Evolutionary conservation across 2,329 filamentous ascomycete species (phyloP).

Genomic region (Colletotrichum kahawae): DNA sequence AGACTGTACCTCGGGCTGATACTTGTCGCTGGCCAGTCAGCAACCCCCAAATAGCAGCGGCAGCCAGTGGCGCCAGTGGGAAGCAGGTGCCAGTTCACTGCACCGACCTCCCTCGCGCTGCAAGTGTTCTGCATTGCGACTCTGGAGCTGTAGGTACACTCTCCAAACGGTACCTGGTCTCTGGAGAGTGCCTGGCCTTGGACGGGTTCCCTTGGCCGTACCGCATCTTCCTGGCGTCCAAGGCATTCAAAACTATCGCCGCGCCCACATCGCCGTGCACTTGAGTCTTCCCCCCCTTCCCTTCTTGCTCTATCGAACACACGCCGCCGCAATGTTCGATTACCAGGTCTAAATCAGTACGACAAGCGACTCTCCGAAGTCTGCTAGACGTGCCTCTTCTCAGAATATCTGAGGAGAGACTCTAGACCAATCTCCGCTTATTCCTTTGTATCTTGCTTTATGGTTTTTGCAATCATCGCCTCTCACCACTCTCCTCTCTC

Average conservation of each 20-base stretch:
- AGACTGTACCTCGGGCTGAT: neutral
- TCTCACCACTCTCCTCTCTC: conserved; percentile 15
- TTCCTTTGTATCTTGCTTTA: conserved; percentile 26
- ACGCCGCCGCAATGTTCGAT: conserved; percentile 59
- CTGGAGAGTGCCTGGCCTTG: neutral
- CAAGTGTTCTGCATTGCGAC: neutral
- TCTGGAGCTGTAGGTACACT: neutral
- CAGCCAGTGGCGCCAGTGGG: neutral
- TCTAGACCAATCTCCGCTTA: conserved; percentile 38
- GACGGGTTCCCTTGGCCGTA: neutral
- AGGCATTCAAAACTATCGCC: conserved; percentile 39
- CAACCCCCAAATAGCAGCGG: neutral
- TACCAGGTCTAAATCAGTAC: conserved; percentile 53
- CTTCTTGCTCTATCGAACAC: conserved; percentile 50
- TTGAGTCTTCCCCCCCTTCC: conserved; percentile 38
- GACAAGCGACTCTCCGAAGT: conserved; percentile 60
- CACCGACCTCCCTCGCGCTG: neutral
- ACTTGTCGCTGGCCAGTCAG: neutral
- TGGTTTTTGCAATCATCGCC: conserved; percentile 21
- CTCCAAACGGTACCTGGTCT: neutral
- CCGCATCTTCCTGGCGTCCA: neutral
- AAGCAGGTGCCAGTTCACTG: neutral
- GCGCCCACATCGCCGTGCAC: conserved; percentile 30
- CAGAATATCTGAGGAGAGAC: conserved; percentile 28
- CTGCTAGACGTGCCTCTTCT: conserved; percentile 44